A percentile compares a stretch with the other conserved stretches of the same genome.
These are phyloP conservation scores for Dioscorea zingiberensis DNA, from an alignment of 106 monocot species.

Conservation along the genomic window DNA sequence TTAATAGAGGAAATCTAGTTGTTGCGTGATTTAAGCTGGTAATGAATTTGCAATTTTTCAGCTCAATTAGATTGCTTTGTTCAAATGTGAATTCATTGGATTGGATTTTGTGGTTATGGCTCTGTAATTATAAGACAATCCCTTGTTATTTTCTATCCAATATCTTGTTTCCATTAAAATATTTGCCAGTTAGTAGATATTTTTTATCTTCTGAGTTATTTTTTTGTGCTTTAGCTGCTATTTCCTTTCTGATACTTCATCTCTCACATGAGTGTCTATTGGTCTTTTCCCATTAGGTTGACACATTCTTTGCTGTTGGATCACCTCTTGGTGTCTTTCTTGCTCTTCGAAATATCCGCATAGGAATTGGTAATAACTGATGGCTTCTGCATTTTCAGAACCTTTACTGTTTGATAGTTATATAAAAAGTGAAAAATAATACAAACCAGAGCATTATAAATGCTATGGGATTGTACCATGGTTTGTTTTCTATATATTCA, in stretches of 20 bases:
- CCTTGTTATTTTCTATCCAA: background rate
- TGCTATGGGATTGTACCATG: no score
- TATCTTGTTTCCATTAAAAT: background rate
- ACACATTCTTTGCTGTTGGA: conserved; percentile 98
- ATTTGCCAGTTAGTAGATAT: background rate
- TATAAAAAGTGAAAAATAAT: no score
- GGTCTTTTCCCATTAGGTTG: conserved; percentile 58
- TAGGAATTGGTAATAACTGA: conserved; percentile 74
- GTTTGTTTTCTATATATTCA: no score
- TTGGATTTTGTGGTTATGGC: no score
- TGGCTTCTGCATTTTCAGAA: background rate
- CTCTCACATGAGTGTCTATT: background rate
- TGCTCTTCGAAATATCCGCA: conserved; percentile 79
- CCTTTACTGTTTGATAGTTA: no score
- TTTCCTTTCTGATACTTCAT: background rate
- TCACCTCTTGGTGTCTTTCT: conserved; percentile 98
- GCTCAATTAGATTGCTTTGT: no score
- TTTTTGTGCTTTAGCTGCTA: background rate
- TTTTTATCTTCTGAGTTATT: background rate
- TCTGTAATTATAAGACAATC: no score
- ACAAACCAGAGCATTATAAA: no score
- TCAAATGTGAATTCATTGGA: no score
- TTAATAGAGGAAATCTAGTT: no score
- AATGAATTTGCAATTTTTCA: no score
- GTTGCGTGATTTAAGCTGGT: no score